Evolutionary conservation across 1,284 basidiomycete species (phyloP).

Genomic region (Malassezia globosa): DNA sequence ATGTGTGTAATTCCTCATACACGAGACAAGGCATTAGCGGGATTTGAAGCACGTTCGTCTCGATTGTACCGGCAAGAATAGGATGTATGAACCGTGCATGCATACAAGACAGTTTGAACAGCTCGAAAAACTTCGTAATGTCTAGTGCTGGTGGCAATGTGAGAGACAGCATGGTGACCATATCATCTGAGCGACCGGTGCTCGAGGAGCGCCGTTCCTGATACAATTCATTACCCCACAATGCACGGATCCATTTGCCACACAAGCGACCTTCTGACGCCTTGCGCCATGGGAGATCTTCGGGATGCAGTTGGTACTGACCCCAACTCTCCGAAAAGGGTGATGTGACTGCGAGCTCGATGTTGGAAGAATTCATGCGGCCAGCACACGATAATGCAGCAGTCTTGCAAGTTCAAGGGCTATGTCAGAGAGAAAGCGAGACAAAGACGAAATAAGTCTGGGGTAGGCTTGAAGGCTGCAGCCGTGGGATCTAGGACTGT

Average conservation of each 20-base stretch:
- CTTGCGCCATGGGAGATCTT: slow-evolving; percentile 6
- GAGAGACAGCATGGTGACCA: slow-evolving; percentile 6
- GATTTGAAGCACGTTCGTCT: neutral
- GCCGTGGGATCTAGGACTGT: too few relatives aligned
- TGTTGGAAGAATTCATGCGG: neutral
- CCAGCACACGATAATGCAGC: neutral
- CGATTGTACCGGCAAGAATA: slow-evolving; percentile 5
- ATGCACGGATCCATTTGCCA: slow-evolving; percentile 3
- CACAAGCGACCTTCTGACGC: neutral
- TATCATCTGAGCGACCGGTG: slow-evolving; percentile 13
- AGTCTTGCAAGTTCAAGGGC: neutral
- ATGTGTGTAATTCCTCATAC: slow-evolving; percentile 2
- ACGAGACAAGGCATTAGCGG: slow-evolving; percentile 4
- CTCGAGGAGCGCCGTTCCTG: slow-evolving; percentile 11
- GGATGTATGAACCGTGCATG: slow-evolving; percentile 9
- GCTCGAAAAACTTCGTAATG: neutral
- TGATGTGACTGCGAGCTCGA: neutral
- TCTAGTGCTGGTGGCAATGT: neutral
- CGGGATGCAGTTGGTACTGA: slow-evolving; percentile 1
- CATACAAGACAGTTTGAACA: slow-evolving; percentile 1
- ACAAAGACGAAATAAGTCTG: too few relatives aligned
- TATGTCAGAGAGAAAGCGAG: too few relatives aligned
- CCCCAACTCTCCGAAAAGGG: slow-evolving; percentile 14
- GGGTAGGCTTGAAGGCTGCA: too few relatives aligned
- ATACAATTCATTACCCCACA: slow-evolving; percentile 15